phyloP scores from a whole-genome alignment of 2,329 filamentous ascomycete species.

The Blastomyces gilchristii region DNA sequence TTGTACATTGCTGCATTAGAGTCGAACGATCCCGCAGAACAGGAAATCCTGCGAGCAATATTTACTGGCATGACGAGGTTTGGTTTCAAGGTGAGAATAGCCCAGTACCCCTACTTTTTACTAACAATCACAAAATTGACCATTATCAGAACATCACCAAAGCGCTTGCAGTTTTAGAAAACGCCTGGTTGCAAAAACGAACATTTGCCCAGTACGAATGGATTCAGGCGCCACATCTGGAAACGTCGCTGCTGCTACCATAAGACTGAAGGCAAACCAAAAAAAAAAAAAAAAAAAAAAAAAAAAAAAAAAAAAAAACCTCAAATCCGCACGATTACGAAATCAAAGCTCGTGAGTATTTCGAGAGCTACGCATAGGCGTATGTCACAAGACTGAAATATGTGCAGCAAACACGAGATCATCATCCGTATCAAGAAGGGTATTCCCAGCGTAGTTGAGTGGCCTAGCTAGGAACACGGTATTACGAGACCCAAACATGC shows the following conservation, averaged over 20 bases:
- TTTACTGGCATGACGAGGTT: neutral
- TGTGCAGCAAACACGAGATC: neutral
- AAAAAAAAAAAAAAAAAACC: neutral
- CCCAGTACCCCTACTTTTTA: neutral
- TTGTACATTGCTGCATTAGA: constrained; percentile 29
- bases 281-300: neutral
- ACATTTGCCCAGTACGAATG: neutral
- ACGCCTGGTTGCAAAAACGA: neutral
- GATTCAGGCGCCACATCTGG: neutral
- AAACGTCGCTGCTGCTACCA: neutral
- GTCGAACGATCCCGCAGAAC: constrained; percentile 21
- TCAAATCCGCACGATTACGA: neutral
- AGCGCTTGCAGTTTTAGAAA: neutral
- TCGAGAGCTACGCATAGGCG: neutral
- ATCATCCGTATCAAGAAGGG: neutral
- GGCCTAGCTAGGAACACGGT: neutral
- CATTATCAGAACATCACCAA: neutral
- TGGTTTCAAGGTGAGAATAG: neutral
- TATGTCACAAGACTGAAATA: neutral
- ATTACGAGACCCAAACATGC: neutral
- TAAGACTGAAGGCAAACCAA: neutral
- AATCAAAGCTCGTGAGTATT: neutral
- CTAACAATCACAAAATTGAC: neutral
- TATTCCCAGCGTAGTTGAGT: neutral
- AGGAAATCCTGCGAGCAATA: constrained; percentile 22